A percentile compares a stretch with the other conserved stretches of the same genome.
phyloP scores from a whole-genome alignment of 169 alveolate genomes.

The Plasmodium billcollinsi region DNA sequence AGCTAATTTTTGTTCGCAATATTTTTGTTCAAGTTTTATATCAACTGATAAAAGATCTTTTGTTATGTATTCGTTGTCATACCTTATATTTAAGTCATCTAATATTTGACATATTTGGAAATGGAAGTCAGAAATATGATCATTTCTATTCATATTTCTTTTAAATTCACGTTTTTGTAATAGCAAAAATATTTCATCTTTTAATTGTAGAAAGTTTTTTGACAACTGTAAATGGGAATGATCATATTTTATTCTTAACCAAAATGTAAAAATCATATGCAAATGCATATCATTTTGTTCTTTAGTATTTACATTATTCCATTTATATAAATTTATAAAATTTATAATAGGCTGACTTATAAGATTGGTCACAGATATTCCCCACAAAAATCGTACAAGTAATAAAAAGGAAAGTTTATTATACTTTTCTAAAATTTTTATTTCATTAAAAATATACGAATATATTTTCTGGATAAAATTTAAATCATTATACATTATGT shows the following conservation, averaged over 20 bases:
- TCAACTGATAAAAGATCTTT: conserved; percentile 66
- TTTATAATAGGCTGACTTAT: conserved; percentile 19
- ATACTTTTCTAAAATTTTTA: conserved; percentile 38
- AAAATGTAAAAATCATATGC: conserved; percentile 72
- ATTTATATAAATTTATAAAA: conserved; percentile 62
- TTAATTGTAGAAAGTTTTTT: conserved; percentile 17
- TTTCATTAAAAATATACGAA: conserved; percentile 45
- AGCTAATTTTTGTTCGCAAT: conserved; percentile 29
- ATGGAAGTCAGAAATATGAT: conserved; percentile 36
- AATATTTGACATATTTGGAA: conserved; percentile 23
- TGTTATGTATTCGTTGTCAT: conserved; percentile 63
- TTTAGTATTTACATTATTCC: conserved; percentile 32
- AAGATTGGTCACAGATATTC: conserved; percentile 49
- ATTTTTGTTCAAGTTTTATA: conserved; percentile 26
- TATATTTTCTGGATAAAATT: conserved; percentile 39
- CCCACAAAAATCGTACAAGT: conserved; percentile 75
- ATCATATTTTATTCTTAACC: conserved; percentile 75
- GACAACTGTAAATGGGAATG: conserved; percentile 9
- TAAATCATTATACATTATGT: conserved; percentile 10
- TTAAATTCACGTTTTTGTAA: conserved; percentile 11
- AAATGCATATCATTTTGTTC: conserved; percentile 71
- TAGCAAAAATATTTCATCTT: conserved; percentile 23
- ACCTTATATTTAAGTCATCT: conserved; percentile 32
- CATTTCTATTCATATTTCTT: background rate
- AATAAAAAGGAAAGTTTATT: conserved; percentile 39